A percentile compares a stretch with the other conserved stretches of the same genome.
phyloP scores from a whole-genome alignment of 129 eudicot genomes.

The Centaurea solstitialis region DNA sequence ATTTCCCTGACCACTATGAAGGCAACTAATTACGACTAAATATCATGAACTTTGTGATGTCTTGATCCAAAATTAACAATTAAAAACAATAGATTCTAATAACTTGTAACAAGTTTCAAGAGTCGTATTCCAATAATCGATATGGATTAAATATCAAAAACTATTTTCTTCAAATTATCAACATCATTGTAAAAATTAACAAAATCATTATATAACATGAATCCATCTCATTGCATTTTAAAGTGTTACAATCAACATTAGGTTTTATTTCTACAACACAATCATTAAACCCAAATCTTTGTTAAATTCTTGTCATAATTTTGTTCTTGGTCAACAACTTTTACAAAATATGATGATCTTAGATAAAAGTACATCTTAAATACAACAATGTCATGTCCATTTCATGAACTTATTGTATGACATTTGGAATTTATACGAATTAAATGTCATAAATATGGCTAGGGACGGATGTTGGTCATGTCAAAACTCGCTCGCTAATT shows the following conservation, averaged over 20 bases:
- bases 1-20: neutral
- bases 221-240: neutral
- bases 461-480: too few species aligned
- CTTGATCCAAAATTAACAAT: neutral
- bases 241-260: neutral
- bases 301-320: conserved; percentile 21
- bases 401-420: too few species aligned
- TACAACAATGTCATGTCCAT: neutral
- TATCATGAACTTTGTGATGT: neutral
- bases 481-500: too few species aligned
- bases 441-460: neutral
- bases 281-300: conserved; percentile 10
- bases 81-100: neutral
- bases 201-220: neutral
- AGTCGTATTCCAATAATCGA: neutral
- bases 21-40: neutral
- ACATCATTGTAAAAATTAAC: neutral
- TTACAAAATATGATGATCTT: neutral
- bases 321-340: conserved; percentile 12
- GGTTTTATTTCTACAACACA: neutral
- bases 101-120: neutral
- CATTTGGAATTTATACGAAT: neutral
- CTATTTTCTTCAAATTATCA: neutral
- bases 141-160: neutral
- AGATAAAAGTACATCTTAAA: neutral